Base-by-base conservation (phyloP, 305 asterid genomes). In the Fraxinus ornus region DNA sequence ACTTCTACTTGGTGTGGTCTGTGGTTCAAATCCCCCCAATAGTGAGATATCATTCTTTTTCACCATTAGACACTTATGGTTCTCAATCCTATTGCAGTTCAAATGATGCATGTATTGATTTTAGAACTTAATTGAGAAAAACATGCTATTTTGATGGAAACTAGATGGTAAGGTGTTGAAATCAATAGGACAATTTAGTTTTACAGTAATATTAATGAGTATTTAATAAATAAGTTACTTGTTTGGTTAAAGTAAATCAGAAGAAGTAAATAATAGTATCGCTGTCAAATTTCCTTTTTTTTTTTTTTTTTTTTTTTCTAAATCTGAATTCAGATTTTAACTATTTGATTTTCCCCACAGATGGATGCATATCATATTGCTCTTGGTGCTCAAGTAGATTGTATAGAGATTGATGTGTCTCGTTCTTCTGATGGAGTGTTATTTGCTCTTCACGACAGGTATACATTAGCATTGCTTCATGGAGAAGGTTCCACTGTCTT, bases 371-470 rank as follows among this genome's bases (percentile, higher is more conserved):
- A 91, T 84, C 89, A 37, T 39, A 83, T 77, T 88, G 98, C 98
- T 88, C 84, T 96, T 77, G 77, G 83, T 86, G 94, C 98, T 86
- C 90, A 85, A 89, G 97, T 92, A 78, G 99, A 94, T 79, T 96
- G 99, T 85, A 90, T 96, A 81, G 98, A 96, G 89, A 90, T 96
- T 85, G 99, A 96, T 49, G 95, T 94, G 77, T 96, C 99, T 77
- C 98, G 98, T 84, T 94, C 98, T 84, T 87, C 95, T 79, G 98
- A 96, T 82, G 99, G 99, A 66, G 88, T 91, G 2, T 84, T 96
- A 87, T 91, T 94, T 83, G 98, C 99, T 77, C 94, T 94, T 85
- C 99, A 96, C 84, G 99, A 96, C 90, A 95, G 98, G 98, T 95
- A 92, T 55, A 78, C 74, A 64, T 74, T 37, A 47, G 87, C 79